A percentile compares a stretch with the other conserved stretches of the same genome.
phyloP scores from a whole-genome alignment of 2,329 filamentous ascomycete genomes.

The Xylaria sp. region DNA sequence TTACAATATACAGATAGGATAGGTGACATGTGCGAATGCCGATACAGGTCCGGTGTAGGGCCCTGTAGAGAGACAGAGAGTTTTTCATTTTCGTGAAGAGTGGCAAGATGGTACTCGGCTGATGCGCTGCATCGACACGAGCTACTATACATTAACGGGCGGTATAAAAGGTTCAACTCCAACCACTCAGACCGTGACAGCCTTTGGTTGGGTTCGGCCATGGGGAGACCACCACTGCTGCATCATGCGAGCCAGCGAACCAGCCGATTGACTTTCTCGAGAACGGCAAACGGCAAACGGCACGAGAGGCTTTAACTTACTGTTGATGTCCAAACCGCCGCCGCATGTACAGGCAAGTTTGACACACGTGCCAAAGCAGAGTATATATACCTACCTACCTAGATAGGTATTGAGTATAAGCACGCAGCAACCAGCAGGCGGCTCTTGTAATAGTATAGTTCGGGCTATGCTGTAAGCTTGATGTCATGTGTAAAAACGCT shows the following conservation, averaged over 20 bases:
- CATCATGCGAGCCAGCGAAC: slow-evolving; percentile 1
- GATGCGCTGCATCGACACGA: slow-evolving; percentile 31
- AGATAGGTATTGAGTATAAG: too few species aligned
- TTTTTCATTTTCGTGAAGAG: slow-evolving; percentile 15
- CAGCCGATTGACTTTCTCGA: slow-evolving; percentile 16
- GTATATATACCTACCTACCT: too few species aligned
- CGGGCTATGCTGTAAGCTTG: slow-evolving; percentile 1
- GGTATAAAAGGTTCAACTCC: neutral
- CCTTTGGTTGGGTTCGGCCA: slow-evolving; percentile 5
- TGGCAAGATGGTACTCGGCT: slow-evolving; percentile 15
- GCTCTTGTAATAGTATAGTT: neutral
- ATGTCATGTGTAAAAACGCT: neutral
- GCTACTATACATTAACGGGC: slow-evolving; percentile 17
- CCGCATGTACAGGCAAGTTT: slow-evolving; percentile 26
- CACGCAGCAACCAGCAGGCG: neutral
- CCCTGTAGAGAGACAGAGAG: neutral
- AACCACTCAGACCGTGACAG: slow-evolving; percentile 9
- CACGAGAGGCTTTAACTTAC: slow-evolving; percentile 18
- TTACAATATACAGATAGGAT: too few species aligned
- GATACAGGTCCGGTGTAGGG: slow-evolving; percentile 17
- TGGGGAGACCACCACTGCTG: slow-evolving; percentile 5
- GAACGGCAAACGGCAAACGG: slow-evolving; percentile 14
- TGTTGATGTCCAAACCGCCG: slow-evolving; percentile 10
- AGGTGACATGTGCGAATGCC: slow-evolving; percentile 7
- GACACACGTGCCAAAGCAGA: slow-evolving; percentile 15